Conservation (phyloP, 805 yeast genomes). For the Candida suzukii region DNA sequence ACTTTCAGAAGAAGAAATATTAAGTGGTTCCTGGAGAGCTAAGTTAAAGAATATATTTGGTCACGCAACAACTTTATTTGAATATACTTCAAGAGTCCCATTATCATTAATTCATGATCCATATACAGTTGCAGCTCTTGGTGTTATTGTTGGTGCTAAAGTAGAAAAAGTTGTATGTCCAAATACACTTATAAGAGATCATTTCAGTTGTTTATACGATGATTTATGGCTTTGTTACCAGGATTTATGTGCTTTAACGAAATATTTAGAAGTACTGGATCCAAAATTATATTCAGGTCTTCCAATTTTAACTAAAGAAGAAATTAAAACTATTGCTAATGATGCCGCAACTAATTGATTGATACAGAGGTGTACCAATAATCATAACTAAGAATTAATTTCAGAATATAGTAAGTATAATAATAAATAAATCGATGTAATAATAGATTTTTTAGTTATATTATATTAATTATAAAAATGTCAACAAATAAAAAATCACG, state of each 20-base stretch:
- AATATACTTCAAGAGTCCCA: conserved; percentile 22
- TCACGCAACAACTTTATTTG: conserved; percentile 20
- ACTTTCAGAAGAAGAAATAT: conserved; percentile 6
- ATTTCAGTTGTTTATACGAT: conserved; percentile 9
- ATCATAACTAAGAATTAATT: too few relatives aligned
- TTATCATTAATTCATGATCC: conserved; percentile 17
- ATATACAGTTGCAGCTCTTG: conserved; percentile 17
- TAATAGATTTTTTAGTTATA: too few relatives aligned
- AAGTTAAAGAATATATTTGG: conserved; percentile 13
- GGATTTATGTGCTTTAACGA: conserved; percentile 12
- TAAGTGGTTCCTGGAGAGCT: conserved; percentile 8
- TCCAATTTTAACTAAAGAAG: conserved; percentile 13
- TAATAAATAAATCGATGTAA: too few relatives aligned
- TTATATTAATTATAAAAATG: too few relatives aligned
- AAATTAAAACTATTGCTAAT: not conserved
- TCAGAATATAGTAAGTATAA: too few relatives aligned
- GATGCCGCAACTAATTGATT: too few relatives aligned
- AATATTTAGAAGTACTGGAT: conserved; percentile 12
- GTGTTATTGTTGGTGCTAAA: conserved; percentile 15
- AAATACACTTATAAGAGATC: conserved; percentile 5
- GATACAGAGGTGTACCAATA: too few relatives aligned
- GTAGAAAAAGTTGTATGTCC: conserved; percentile 14
- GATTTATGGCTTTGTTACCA: conserved; percentile 19
- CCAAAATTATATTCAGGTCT: conserved; percentile 16
- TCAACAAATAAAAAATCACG: too few relatives aligned